phyloP scores from a whole-genome alignment of 2,329 filamentous ascomycete species.

The Harringtonia aguacate region DNA sequence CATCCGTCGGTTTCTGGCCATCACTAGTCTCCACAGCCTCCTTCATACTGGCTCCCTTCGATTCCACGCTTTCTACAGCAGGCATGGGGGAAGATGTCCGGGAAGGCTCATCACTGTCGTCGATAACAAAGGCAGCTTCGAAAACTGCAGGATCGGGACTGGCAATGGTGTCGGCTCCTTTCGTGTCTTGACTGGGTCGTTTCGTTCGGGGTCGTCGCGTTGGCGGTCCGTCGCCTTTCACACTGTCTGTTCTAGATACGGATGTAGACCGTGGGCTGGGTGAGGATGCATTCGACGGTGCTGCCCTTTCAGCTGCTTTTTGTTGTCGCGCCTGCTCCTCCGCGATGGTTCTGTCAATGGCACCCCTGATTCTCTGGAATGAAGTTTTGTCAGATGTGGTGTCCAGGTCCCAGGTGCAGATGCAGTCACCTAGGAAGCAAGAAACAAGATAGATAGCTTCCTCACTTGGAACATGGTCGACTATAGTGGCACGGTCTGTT shows the following conservation, averaged over 20 bases:
- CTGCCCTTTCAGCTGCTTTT: constrained; percentile 31
- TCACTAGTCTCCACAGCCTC: constrained; percentile 1
- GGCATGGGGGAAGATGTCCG: constrained; percentile 20
- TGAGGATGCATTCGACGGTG: constrained; percentile 25
- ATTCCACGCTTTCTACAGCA: not conserved
- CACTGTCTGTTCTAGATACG: constrained; percentile 26
- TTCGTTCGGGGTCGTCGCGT: constrained; percentile 26
- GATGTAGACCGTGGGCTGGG: constrained; percentile 34
- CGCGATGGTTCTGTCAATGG: constrained; percentile 77
- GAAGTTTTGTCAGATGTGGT: not conserved
- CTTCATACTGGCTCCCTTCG: not conserved
- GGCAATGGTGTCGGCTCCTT: constrained; percentile 20
- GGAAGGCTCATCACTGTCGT: constrained; percentile 64
- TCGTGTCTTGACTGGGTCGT: constrained; percentile 27
- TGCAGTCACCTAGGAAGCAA: too few species aligned
- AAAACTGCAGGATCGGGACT: constrained; percentile 81
- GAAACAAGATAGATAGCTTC: too few species aligned
- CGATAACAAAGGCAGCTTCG: constrained; percentile 75
- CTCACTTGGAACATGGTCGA: too few species aligned
- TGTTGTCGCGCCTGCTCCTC: constrained; percentile 82
- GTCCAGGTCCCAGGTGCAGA: too few species aligned
- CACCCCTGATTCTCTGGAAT: constrained; percentile 67
- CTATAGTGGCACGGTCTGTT: too few species aligned
- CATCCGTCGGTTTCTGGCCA: not conserved
- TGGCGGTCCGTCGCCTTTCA: constrained; percentile 21